phyloP scores from a whole-genome alignment of 2,329 filamentous ascomycete species.

The Macrophomina pseudophaseolina region DNA sequence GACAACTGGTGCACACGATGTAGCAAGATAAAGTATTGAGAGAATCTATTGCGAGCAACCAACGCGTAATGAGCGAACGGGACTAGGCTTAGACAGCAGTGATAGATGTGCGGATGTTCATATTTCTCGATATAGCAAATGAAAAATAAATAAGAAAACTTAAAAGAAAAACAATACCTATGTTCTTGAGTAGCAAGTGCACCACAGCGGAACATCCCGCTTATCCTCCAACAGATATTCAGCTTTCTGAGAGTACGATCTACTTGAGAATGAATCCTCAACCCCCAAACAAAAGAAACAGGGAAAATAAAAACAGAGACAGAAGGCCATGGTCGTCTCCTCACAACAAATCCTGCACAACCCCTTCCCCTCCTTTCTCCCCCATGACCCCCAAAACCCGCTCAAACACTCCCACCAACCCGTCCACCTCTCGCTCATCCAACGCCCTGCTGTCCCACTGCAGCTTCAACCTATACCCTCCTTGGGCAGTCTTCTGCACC shows the following conservation, averaged over 20 bases:
- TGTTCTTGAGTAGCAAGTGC: not conserved
- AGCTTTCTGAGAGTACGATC: not conserved
- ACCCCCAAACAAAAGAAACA: not conserved
- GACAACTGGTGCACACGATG: not conserved
- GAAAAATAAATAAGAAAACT: no score
- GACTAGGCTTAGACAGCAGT: not conserved
- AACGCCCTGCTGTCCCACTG: not conserved
- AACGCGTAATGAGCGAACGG: not conserved
- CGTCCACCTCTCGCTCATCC: not conserved
- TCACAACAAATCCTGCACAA: not conserved
- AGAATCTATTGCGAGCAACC: not conserved
- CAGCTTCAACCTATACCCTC: not conserved
- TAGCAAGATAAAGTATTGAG: not conserved
- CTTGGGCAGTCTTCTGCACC: slow-evolving; percentile 20
- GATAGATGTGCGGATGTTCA: not conserved
- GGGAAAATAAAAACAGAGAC: not conserved
- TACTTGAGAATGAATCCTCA: not conserved
- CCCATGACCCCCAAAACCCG: not conserved
- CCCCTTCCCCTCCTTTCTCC: not conserved
- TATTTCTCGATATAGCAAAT: not conserved
- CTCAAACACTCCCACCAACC: not conserved
- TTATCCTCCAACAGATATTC: not conserved
- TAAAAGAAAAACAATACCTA: not conserved
- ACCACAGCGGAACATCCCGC: not conserved
- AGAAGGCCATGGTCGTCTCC: no score